These are phyloP conservation scores for Cytospora schulzeri DNA, from an alignment of 2,329 filamentous ascomycete genomes.

Conservation along the genomic window DNA sequence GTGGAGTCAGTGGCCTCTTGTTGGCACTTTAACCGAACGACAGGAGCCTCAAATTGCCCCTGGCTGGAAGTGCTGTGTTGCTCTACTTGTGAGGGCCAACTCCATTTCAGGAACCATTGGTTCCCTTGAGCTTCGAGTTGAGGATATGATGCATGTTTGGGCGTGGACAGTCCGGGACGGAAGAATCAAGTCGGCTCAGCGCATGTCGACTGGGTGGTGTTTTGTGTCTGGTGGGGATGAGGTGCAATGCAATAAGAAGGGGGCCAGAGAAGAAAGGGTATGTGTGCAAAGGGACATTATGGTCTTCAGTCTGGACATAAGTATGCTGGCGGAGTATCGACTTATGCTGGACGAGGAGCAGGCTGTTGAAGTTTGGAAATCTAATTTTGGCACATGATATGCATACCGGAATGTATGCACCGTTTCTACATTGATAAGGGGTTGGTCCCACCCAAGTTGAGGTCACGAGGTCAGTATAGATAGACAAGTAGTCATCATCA, in stretches of 20 bases:
- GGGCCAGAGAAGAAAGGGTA: conserved; percentile 1
- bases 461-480: conserved; percentile 13
- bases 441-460: conserved; percentile 4
- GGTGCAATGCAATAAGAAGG: neutral
- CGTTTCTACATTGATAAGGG: neutral
- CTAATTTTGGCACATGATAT: neutral
- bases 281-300: neutral
- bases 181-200: neutral
- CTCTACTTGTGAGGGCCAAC: no score
- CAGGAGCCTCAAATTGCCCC: neutral
- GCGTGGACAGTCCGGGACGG: neutral
- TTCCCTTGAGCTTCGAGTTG: neutral
- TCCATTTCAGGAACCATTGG: neutral
- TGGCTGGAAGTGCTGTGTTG: neutral
- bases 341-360: neutral
- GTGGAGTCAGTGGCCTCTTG: neutral
- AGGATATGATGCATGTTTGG: neutral
- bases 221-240: neutral
- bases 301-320: neutral
- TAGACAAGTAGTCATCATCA: neutral
- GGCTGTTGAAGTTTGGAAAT: neutral
- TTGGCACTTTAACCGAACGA: neutral
- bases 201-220: neutral
- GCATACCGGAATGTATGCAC: neutral
- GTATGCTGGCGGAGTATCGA: neutral